Evolutionary conservation across 2,329 filamentous ascomycete genomes (phyloP).

Genomic region (Triangularia setosa): DNA sequence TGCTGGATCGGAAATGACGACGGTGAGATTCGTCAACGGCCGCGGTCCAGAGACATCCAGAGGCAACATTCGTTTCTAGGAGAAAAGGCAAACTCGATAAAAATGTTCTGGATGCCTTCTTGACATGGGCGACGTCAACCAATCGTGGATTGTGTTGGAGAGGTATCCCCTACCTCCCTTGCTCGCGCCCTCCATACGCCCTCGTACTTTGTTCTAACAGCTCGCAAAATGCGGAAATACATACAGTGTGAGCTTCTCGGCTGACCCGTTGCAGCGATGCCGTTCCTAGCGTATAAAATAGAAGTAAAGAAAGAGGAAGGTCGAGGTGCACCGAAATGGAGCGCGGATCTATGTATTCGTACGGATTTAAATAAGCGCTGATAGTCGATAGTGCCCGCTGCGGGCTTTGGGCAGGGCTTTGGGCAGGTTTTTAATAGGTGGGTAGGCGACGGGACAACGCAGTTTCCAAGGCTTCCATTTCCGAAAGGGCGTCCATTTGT

Average conservation of each 20-base stretch:
- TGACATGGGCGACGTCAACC: no score
- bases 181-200: neutral
- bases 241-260: neutral
- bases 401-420: neutral
- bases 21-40: neutral
- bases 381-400: neutral
- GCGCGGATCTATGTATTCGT: neutral
- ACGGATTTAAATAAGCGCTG: constrained; percentile 5
- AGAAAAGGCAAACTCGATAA: no score
- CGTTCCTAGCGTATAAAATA: neutral
- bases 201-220: neutral
- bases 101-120: neutral
- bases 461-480: neutral
- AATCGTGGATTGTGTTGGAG: neutral
- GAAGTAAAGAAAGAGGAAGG: neutral
- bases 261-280: neutral
- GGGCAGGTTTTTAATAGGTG: neutral
- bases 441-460: neutral
- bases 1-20: neutral
- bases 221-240: neutral
- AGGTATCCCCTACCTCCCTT: neutral
- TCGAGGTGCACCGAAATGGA: neutral
- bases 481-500: neutral
- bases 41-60: no score
- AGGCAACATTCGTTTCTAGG: no score